Base-by-base conservation (phyloP, 306 rosid species). In the Aeschynomene evenia region DNA sequence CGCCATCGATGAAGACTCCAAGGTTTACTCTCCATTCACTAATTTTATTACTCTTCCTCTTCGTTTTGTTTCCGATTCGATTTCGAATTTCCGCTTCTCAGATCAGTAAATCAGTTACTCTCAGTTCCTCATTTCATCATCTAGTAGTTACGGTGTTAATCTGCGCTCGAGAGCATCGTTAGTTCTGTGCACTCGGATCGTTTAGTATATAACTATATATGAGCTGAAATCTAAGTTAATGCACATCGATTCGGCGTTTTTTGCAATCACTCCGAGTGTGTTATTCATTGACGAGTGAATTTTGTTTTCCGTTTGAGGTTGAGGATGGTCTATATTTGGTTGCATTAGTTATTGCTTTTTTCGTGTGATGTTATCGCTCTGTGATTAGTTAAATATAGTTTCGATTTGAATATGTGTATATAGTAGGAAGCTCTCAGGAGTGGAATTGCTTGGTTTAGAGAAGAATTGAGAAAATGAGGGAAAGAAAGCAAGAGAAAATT, bases 1-100 rank as follows among this genome's bases (percentile, higher is more conserved):
- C 74, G 91, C 97, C 85, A 90, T 88, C 39, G 88, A 86, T 10
- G 91, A 85, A 66, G 97, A 91, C 83, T 74, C 88, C 26, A 94
- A 90, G 98, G 98, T 94, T 21, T 28, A 12, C 6, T 59, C 71
- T 14, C 6, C 36, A 46, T 40, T 76, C 76, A 2, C 19, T 73
- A 10, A 59, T 56, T 49, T 59, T n/a, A n/a, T n/a, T n/a, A n/a
- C 22, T 40, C 4, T 3, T 34, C 42, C 37, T 40, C 36, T 59
- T 37, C 26, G 19, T 7, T 15, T 52, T 15, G 12, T 53, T 46
- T 48, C 48, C 22, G 48, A 37, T 68, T 59, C 51, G 43, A 2
- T 39, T 63, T 42, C 24, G 55, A 53, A 48, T 18, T 69, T 46
- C 9, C 9, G 26, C 40, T 72, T 56, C 54, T 72, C 34, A 19